phyloP scores from a whole-genome alignment of 768 basidiomycete genomes.

The Strobilomyces dryophilus region DNA sequence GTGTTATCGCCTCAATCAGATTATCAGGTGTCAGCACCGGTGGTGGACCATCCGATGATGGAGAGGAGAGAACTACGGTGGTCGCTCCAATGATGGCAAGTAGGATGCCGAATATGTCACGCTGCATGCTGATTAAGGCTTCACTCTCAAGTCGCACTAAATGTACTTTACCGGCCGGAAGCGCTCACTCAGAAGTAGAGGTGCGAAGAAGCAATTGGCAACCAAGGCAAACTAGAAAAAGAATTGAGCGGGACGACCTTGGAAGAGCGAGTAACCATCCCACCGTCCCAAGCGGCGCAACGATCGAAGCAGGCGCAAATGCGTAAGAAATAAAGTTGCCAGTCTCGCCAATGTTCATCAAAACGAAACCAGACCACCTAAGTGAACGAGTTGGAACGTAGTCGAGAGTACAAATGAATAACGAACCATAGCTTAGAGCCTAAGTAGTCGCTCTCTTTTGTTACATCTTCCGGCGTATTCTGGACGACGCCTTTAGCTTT shows the following conservation, averaged over 20 bases:
- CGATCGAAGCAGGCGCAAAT: constrained; percentile 87
- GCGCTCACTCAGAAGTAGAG: constrained; percentile 74
- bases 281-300: constrained; percentile 94
- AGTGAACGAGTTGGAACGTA: neutral
- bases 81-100: constrained; percentile 86
- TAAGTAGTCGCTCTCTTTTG: constrained; percentile 71
- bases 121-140: constrained; percentile 37
- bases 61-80: constrained; percentile 84
- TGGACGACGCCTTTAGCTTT: constrained; percentile 13
- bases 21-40: constrained; percentile 58
- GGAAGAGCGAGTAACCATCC: constrained; percentile 24
- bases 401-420: neutral
- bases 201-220: constrained; percentile 93
- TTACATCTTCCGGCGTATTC: constrained; percentile 31
- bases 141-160: neutral
- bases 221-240: constrained; percentile 76
- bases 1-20: constrained; percentile 65
- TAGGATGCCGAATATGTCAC: constrained; percentile 72
- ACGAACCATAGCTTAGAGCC: constrained; percentile 80
- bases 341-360: constrained; percentile 89
- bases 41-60: constrained; percentile 59
- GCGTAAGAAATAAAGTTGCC: constrained; percentile 92
- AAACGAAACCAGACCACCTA: constrained; percentile 86
- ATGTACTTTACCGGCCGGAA: constrained; percentile 63
- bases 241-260: neutral